A percentile compares a stretch with the other conserved stretches of the same genome.
Conservation (phyloP, 2,329 filamentous ascomycete genomes). For the Colletotrichum noveboracense region DNA sequence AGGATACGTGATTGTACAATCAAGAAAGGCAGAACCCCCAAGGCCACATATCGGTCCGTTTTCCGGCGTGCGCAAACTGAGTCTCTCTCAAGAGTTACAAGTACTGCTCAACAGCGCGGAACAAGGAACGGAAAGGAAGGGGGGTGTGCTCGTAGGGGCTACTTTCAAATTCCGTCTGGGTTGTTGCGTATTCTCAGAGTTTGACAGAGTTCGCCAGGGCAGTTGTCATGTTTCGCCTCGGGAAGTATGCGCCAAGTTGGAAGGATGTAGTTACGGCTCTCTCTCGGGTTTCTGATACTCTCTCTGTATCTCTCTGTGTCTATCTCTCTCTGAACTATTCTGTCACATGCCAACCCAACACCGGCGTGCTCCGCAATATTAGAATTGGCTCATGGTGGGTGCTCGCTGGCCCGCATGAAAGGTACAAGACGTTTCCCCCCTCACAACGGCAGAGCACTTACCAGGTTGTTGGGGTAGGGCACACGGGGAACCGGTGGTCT, state of each 20-base stretch:
- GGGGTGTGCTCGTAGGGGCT: neutral
- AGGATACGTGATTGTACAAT: neutral
- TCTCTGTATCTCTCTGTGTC: neutral
- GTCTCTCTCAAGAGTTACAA: neutral
- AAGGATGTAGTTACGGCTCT: neutral
- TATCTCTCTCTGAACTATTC: neutral
- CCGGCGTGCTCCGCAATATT: neutral
- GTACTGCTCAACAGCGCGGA: neutral
- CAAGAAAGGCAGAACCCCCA: neutral
- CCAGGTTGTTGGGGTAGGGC: neutral
- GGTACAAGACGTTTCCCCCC: neutral
- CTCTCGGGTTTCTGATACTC: neutral
- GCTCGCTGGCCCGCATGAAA: neutral
- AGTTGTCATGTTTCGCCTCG: constrained; percentile 17
- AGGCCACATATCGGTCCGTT: neutral
- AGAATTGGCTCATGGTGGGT: neutral
- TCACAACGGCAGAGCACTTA: neutral
- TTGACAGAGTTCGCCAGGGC: constrained; percentile 9
- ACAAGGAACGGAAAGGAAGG: neutral
- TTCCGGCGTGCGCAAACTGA: neutral
- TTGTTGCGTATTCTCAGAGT: neutral
- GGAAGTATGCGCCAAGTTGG: constrained; percentile 10
- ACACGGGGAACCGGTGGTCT: neutral
- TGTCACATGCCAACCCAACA: constrained; percentile 12
- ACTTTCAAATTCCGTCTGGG: neutral